Evolutionary conservation across 371 early-diverging fungal species (phyloP), one percentile per base, ranked within the genome.

Genomic region (Mucor sp.): DNA sequence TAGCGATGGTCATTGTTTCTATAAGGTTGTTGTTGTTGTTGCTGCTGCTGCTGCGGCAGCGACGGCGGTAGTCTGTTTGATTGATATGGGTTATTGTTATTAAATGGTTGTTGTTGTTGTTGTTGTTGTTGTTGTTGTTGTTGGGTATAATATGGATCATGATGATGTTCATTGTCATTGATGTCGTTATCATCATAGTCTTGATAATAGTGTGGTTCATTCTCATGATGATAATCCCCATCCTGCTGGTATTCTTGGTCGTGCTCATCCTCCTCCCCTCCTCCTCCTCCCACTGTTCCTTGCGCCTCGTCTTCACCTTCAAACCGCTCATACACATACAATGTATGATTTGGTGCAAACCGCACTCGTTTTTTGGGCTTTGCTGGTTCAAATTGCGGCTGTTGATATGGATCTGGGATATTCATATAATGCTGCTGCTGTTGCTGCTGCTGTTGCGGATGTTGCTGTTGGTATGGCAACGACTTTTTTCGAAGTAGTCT

Each of bases 331-430:
- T 62, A 62, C 32, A 19, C 15, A 65, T 56, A 33, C 6, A 61
- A 7, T n/a, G 32, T 53, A 9, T 37, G 48, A 3, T 35, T n/a
- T 17, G 63, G 60, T 11, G 60, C 64, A 72, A 72, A 72, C 15
- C 44, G 7, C 4, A 72, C 72, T 50, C 56, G 60, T 50, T 72
- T 72, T 27, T 62, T 70, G 37, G 53, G 6, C 41, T 43, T 68
- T 5, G 21, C 15, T 32, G 28, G 50, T 1, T 25, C 33, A 41
- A 37, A 44, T 12, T 6, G 30, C 17, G 30, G 43, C 12, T 33
- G n/a, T 27, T 48, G 39, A 30, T 25, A 33, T 37, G 15, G 23
- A 12, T 65, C 21, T 19, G 47, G 21, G 1, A 9, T 21, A 21
- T 47, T 47, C 47, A 47, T 47, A 21, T 47, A 47, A 19, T 27